These are phyloP conservation scores for Fonsecaea pedrosoi DNA, from an alignment of 2,329 filamentous ascomycete genomes.

Conservation along the genomic window DNA sequence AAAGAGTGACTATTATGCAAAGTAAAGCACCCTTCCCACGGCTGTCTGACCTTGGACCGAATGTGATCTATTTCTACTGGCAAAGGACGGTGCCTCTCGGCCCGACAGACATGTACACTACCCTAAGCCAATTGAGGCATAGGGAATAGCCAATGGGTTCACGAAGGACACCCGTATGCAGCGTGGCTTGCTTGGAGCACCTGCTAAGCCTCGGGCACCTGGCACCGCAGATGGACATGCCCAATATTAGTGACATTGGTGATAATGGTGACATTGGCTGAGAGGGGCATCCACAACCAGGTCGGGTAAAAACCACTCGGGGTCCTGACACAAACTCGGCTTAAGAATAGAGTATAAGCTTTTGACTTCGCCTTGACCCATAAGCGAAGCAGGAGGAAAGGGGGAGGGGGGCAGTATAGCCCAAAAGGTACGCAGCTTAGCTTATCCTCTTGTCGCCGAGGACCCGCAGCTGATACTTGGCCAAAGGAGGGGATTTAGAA, in stretches of 20 bases:
- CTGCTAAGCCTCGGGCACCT: neutral
- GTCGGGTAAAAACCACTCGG: neutral
- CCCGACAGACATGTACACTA: neutral
- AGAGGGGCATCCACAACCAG: neutral
- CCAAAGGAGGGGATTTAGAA: no score
- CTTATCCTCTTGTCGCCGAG: neutral
- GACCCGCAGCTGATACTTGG: neutral
- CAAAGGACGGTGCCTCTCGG: neutral
- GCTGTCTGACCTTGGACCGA: neutral
- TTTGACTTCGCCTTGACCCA: neutral
- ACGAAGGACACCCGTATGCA: neutral
- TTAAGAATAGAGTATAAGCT: conserved; percentile 1
- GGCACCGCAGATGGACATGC: neutral
- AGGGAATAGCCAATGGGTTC: neutral
- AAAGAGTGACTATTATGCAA: neutral
- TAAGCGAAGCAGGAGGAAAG: no score
- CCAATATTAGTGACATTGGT: neutral
- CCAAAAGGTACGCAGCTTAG: neutral
- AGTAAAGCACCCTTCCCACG: neutral
- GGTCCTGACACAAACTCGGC: neutral
- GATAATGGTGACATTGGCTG: neutral
- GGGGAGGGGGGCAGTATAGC: no score
- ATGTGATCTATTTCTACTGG: neutral
- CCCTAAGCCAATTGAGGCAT: neutral
- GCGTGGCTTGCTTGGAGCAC: neutral